Conservation (phyloP, 805 yeast species). For the Wickerhamiella spandovensis region DNA sequence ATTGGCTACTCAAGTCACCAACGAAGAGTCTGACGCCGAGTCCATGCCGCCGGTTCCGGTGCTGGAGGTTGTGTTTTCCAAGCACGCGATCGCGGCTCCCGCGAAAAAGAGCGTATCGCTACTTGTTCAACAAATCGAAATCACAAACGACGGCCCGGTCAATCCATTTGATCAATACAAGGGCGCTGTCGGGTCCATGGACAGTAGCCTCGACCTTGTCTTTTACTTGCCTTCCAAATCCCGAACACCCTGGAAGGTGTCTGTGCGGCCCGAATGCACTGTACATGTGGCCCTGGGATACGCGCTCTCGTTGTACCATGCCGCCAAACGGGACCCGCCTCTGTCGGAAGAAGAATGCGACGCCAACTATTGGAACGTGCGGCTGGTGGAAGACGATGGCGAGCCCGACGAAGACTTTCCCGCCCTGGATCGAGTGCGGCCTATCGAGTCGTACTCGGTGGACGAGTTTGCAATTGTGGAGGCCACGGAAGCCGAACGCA, state of each 20-base stretch:
- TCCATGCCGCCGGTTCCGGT: neutral
- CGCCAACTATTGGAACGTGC: slow-evolving; percentile 63
- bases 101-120: neutral
- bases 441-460: slow-evolving; percentile 57
- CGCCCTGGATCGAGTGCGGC: slow-evolving; percentile 55
- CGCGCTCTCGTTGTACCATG: slow-evolving; percentile 28
- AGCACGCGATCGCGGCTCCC: neutral
- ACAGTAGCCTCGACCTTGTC: slow-evolving; percentile 13
- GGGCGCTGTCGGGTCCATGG: slow-evolving; percentile 11
- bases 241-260: slow-evolving; percentile 21
- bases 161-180: slow-evolving; percentile 18
- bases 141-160: neutral
- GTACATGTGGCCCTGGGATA: slow-evolving; percentile 47
- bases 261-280: slow-evolving; percentile 27
- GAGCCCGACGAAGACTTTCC: slow-evolving; percentile 87
- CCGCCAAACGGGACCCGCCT: slow-evolving; percentile 18
- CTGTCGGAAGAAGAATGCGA: slow-evolving; percentile 26
- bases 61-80: neutral
- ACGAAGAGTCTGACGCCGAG: neutral
- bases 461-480: slow-evolving; percentile 69
- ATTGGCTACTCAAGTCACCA: neutral
- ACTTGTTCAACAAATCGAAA: slow-evolving; percentile 3
- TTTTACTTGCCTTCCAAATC: slow-evolving; percentile 25
- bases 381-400: slow-evolving; percentile 86
- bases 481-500: slow-evolving; percentile 30